Percentiles rank a stretch among this genome's conserved stretches.
phyloP scores from a whole-genome alignment of 352 stramenopile genomes.

The Phytophthora tentaculata region DNA sequence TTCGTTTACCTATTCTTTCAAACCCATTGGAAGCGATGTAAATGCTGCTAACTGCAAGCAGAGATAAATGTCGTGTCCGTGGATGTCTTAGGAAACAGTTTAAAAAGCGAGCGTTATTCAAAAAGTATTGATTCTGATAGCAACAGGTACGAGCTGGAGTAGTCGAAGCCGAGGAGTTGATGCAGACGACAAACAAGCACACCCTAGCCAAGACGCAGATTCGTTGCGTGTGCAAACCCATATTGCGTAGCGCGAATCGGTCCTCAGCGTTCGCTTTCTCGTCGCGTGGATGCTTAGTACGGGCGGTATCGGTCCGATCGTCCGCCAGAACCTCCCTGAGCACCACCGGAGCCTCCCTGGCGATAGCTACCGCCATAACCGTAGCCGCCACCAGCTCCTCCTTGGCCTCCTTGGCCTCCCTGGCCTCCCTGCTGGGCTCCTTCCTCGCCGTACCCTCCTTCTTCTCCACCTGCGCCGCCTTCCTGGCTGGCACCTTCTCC shows the following conservation, averaged over 20 bases:
- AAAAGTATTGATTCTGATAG: not conserved
- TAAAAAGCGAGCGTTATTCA: not conserved
- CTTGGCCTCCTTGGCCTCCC: constrained; percentile 46
- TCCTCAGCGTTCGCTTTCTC: constrained; percentile 26
- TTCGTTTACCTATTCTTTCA: too few relatives aligned
- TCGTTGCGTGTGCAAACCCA: not conserved
- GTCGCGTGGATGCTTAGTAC: constrained; percentile 57
- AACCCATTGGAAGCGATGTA: too few relatives aligned
- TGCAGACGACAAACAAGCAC: not conserved
- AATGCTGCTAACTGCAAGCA: too few relatives aligned
- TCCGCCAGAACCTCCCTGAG: constrained; percentile 61
- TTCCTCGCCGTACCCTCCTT: constrained; percentile 43
- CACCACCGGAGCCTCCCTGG: constrained; percentile 52
- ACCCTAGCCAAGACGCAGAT: not conserved
- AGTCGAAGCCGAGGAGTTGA: not conserved
- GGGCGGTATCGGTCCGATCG: constrained; percentile 86
- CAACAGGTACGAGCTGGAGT: not conserved
- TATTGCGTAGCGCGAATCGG: constrained; percentile 6
- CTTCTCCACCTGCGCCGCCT: constrained; percentile 39
- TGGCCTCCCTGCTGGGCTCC: constrained; percentile 31
- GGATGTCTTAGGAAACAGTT: not conserved
- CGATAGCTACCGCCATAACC: constrained; percentile 59
- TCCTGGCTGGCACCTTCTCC: constrained; percentile 34
- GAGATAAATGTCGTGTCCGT: not conserved
- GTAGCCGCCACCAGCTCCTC: constrained; percentile 26